Percentiles rank a stretch among this genome's conserved stretches.
These are phyloP conservation scores for Linanthus parryae DNA, from an alignment of 148 eudicot species.

Conservation along the genomic window DNA sequence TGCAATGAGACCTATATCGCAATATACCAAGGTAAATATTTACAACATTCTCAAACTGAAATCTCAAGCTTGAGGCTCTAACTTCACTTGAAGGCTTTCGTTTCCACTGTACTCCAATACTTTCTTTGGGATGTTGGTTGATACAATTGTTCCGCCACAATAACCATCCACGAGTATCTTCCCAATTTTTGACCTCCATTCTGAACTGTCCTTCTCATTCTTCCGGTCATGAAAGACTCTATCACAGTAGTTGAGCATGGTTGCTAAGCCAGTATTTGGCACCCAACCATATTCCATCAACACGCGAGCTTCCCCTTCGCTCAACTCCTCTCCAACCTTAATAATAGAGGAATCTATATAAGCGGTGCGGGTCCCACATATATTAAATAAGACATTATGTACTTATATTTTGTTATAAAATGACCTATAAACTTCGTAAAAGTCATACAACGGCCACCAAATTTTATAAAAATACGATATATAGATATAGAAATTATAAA, in stretches of 20 bases:
- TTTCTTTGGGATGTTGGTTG: conserved; percentile 34
- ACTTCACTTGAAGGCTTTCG: conserved; percentile 38
- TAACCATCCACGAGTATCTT: conserved; percentile 69
- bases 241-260: conserved; percentile 88
- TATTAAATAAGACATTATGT: too few relatives aligned
- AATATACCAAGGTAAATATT: too few relatives aligned
- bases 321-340: conserved; percentile 83
- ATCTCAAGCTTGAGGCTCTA: conserved; percentile 34
- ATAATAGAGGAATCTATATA: not conserved
- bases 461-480: too few relatives aligned
- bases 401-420: too few relatives aligned
- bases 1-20: too few relatives aligned
- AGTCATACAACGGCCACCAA: too few relatives aligned
- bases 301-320: conserved; percentile 84
- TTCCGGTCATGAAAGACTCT: conserved; percentile 82
- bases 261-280: conserved; percentile 80
- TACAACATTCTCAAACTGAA: conserved; percentile 5
- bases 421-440: too few relatives aligned
- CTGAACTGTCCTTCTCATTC: conserved; percentile 55
- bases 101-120: conserved; percentile 24
- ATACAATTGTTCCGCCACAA: conserved; percentile 61
- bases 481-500: too few relatives aligned
- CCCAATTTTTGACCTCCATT: conserved; percentile 83
- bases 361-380: too few relatives aligned
- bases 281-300: conserved; percentile 79